Base-by-base conservation (phyloP, 805 yeast genomes). In the Lachancea waltii region DNA sequence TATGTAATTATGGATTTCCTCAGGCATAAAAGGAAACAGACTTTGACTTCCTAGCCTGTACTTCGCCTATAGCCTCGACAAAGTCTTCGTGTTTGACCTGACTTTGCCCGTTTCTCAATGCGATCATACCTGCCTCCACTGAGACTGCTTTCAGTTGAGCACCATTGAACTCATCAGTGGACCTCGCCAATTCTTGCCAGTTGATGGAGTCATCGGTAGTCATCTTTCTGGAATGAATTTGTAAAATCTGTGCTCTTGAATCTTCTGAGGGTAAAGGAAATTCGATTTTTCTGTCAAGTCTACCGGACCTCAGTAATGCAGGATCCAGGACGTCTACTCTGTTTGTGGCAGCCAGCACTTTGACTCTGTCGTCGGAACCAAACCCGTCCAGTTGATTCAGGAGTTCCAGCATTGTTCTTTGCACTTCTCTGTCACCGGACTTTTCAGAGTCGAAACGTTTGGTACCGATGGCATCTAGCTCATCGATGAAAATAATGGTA, bases 81-180 rank as follows among this genome's bases (percentile, higher is more conserved):
- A 90, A 92, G 65, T 92, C 98, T 65, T 92, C 98, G 62, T 92
- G 99, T 52, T 85, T 84, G 39, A 92, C 89, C 49, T 80, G 74
- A 30, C 82, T 75, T 65, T 92, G 95, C 13, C 95, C 97, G 53
- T 85, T 86, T 67, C 98, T 79, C 58, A 92, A 72, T 2, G 98
- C 99, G 65, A 92, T 92, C 99, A 92, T 92, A 58, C 99, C 99
- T 5, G 99, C 98, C 64, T 92, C 99, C 16, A 92, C 98, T 6
- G 97, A 89, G 30, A 92, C 99, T 2, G 98, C 98, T 68, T 92
- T 92, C 60, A 92, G 72, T 66, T 92, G 98, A 1, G 99, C 99
- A 59, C 99, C 99, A 58, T 92, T 92, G 64, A 92, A 92, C 65
- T 92, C 99, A 63, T 92, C 98, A 0, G 98, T 92, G 6, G 95